Percentiles rank a stretch among this genome's conserved stretches.
Evolutionary conservation across 75 land plant species (phyloP).

Genomic region (Azolla pinnata): DNA sequence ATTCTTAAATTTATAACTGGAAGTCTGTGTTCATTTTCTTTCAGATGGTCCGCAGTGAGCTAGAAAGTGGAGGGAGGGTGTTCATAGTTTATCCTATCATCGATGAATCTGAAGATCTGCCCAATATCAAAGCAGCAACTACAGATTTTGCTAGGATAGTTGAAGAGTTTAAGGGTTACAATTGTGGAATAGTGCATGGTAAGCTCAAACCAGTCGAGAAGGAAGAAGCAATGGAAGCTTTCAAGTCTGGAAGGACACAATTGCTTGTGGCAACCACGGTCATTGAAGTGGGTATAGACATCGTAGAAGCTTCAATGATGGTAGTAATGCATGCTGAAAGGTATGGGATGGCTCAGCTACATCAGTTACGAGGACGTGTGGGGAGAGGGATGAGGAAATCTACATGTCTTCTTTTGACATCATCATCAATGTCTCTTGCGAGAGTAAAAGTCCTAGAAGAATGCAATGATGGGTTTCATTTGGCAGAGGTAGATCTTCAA

Average conservation of each 20-base stretch:
- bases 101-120: slow-evolving; percentile 60
- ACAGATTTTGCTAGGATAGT: slow-evolving; percentile 50
- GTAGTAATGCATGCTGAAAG: slow-evolving; percentile 93
- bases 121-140: slow-evolving; percentile 70
- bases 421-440: slow-evolving; percentile 34
- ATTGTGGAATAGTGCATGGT: slow-evolving; percentile 84
- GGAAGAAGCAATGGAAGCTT: slow-evolving; percentile 56
- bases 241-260: slow-evolving; percentile 56
- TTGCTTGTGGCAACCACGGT: slow-evolving; percentile 85
- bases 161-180: slow-evolving; percentile 40
- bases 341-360: slow-evolving; percentile 86
- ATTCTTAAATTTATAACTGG: not conserved
- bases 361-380: slow-evolving; percentile 93
- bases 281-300: slow-evolving; percentile 92
- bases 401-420: slow-evolving; percentile 58
- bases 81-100: slow-evolving; percentile 85
- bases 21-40: slow-evolving; percentile 7
- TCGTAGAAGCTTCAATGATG: slow-evolving; percentile 95
- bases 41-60: slow-evolving; percentile 72
- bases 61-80: slow-evolving; percentile 59
- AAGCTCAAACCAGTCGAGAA: slow-evolving; percentile 63
- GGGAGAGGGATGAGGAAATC: slow-evolving; percentile 76
- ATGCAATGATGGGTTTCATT: slow-evolving; percentile 74
- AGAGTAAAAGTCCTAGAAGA: slow-evolving; percentile 68
- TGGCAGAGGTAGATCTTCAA: slow-evolving; percentile 73